Base-by-base conservation (phyloP, 192 early-diverging fungal genomes). In the Gaertneriomyces semiglobifer region DNA sequence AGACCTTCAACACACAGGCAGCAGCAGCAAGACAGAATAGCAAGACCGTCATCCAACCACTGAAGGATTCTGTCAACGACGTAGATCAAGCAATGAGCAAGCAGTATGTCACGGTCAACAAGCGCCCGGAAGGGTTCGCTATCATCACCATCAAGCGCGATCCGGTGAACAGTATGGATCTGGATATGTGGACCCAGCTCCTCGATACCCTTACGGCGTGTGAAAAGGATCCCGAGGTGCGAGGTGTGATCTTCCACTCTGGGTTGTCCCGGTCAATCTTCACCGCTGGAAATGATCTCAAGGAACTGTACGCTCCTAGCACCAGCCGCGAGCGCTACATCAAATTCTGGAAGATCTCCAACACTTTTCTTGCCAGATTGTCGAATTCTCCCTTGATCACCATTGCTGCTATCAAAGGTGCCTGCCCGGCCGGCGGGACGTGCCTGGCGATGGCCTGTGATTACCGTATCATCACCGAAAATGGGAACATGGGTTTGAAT, bases 271-370 rank as follows among this genome's bases (percentile, higher is more conserved):
- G 74, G 20, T 56, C 70, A 51, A 68, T 81, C 48, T 81, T 81
- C 71, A 81, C 75, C 4, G 80, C 80, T 38, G 80, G 80, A 3
- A 81, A 81, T 67, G 80, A 81, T 57, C 16, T 81, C 10, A 68
- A 63, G 16, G 76, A 76, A 58, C 66, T 76, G 3, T 73, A 74
- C 44, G 80, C 77, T 19, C 66, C 69, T 4, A 63, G 47, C 20
- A 74, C 80, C n/a, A 70, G 54, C 43, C 39, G 62, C 41, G 74
- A 76, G 33, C 63, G 67, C 45, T 81, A 77, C 64, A 54, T 62
- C 41, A 10, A 71, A n/a, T 81, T 81, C 65, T 77, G 75, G 77
- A 72, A 42, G 7, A 56, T 74, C 20, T 60, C 61, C 46, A 81
- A 81, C 62, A 55, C 48, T 10, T 81, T 81, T 43, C 55, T 81